Evolutionary conservation across 2,329 filamentous ascomycete species (phyloP).

Genomic region (Fusarium tanahbumbuense): DNA sequence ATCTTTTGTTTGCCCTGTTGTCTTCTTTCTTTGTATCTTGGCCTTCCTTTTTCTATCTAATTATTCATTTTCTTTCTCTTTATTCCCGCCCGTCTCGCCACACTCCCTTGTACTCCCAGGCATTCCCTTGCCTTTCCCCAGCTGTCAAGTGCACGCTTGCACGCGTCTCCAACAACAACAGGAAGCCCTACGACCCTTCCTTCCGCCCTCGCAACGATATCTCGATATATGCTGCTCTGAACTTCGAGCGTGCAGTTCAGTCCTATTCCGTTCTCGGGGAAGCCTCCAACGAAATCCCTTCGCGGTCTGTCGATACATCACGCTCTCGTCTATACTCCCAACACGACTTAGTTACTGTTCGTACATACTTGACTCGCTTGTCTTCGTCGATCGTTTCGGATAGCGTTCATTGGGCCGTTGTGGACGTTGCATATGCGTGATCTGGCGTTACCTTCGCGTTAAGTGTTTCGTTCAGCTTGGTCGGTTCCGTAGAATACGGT

Average conservation of each 20-base stretch:
- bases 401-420: background rate
- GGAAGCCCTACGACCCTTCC: slow-evolving; percentile 19
- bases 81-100: slow-evolving; percentile 10
- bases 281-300: slow-evolving; percentile 22
- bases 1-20: background rate
- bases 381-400: background rate
- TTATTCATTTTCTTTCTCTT: slow-evolving; percentile 7
- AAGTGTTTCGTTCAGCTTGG: slow-evolving; percentile 1
- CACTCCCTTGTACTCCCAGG: slow-evolving; percentile 31
- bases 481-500: background rate
- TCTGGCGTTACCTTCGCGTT: slow-evolving; percentile 16
- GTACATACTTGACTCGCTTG: background rate
- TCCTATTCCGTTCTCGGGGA: slow-evolving; percentile 11
- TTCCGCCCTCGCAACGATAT: slow-evolving; percentile 16
- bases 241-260: slow-evolving; percentile 5
- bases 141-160: slow-evolving; percentile 22
- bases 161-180: slow-evolving; percentile 12
- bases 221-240: slow-evolving; percentile 7
- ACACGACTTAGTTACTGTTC: background rate
- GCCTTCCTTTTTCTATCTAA: slow-evolving; percentile 8
- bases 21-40: background rate
- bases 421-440: slow-evolving; percentile 1
- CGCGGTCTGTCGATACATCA: slow-evolving; percentile 17
- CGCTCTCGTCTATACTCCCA: background rate
- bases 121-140: slow-evolving; percentile 32